Evolutionary conservation across 768 basidiomycete genomes (phyloP), one percentile per base, ranked within the genome.

Genomic region (Albatrellus ellisii): DNA sequence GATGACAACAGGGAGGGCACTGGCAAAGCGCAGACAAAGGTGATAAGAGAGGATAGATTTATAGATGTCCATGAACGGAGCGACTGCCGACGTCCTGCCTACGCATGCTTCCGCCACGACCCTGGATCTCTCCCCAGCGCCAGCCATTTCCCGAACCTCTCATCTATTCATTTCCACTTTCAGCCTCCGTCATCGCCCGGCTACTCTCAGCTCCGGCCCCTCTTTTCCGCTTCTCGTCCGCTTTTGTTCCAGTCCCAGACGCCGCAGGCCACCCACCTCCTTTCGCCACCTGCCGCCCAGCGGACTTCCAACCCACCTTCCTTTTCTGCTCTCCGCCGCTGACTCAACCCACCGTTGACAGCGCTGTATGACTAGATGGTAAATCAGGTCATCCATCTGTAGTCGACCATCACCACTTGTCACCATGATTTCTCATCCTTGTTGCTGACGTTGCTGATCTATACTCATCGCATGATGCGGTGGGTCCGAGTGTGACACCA

Each of bases 21-120:
- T 15, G n/a, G n/a, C n/a, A n/a, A n/a, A n/a, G n/a, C 26, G 27
- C 15, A 31, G 28, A 32, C 35, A 14, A 22, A 24, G 20, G 35
- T 3, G 18, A 4, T 22, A 25, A 44, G 27, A 32, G 24, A 21
- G 29, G 49, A 12, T 4, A 36, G 46, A 42, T 45, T 50, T 48
- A 50, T 47, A 47, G 42, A 10, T 7, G 22, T 22, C 32, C 22
- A 28, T 10, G 20, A 18, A 12, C 35, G 6, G 20, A 36, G 20
- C 2, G 14, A n/a, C 25, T 15, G 2, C 24, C 12, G 17, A 15
- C 22, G 12, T 39, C 25, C 25, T n/a, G 11, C 17, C 38, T 26
- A 26, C 38, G 25, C 38, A 26, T 25, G 24, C n/a, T n/a, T 26
- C 38, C 38, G 38, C 24, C 38, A 26, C 12, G 5, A 14, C n/a